phyloP scores from a whole-genome alignment of 805 yeast species.

The Scheffersomyces stipitis region DNA sequence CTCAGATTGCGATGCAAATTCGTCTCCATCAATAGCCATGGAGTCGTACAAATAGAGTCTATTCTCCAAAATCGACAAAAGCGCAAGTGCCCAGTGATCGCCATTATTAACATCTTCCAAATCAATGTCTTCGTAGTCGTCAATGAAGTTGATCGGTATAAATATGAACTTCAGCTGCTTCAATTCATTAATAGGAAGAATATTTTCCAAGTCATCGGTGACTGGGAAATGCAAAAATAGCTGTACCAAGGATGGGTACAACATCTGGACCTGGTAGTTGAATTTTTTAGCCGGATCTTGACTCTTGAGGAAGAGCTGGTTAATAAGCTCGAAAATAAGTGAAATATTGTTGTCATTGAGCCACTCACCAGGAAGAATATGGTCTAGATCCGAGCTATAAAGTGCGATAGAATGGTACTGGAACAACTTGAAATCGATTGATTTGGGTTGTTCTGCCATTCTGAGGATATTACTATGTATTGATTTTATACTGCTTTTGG shows the following conservation, averaged over 20 bases:
- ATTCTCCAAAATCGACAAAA: slow-evolving; percentile 49
- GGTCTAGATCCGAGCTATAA: slow-evolving; percentile 57
- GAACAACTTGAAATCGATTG: slow-evolving; percentile 30
- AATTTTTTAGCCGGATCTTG: slow-evolving; percentile 6
- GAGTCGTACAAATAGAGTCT: slow-evolving; percentile 61
- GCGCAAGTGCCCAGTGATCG: slow-evolving; percentile 72
- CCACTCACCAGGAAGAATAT: slow-evolving; percentile 68
- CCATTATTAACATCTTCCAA: slow-evolving; percentile 63
- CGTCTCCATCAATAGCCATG: slow-evolving; percentile 27
- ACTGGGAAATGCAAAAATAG: slow-evolving; percentile 51
- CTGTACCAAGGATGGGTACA: slow-evolving; percentile 65
- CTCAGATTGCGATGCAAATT: slow-evolving; percentile 10
- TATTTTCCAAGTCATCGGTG: slow-evolving; percentile 36
- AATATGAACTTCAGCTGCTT: slow-evolving; percentile 49
- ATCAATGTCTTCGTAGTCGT: slow-evolving; percentile 32
- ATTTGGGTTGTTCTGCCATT: slow-evolving; percentile 5
- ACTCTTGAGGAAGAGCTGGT: slow-evolving; percentile 19
- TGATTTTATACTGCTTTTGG: slow-evolving; percentile 16
- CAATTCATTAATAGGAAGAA: slow-evolving; percentile 34
- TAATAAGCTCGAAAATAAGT: slow-evolving; percentile 54
- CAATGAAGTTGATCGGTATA: slow-evolving; percentile 67
- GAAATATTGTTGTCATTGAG: slow-evolving; percentile 68
- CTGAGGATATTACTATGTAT: slow-evolving; percentile 15
- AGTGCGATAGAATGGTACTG: slow-evolving; percentile 59
- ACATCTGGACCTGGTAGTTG: slow-evolving; percentile 26